A percentile compares a stretch with the other conserved stretches of the same genome.
phyloP scores from a whole-genome alignment of 139 green algal species.

The Auxenochlorella protothecoides region DNA sequence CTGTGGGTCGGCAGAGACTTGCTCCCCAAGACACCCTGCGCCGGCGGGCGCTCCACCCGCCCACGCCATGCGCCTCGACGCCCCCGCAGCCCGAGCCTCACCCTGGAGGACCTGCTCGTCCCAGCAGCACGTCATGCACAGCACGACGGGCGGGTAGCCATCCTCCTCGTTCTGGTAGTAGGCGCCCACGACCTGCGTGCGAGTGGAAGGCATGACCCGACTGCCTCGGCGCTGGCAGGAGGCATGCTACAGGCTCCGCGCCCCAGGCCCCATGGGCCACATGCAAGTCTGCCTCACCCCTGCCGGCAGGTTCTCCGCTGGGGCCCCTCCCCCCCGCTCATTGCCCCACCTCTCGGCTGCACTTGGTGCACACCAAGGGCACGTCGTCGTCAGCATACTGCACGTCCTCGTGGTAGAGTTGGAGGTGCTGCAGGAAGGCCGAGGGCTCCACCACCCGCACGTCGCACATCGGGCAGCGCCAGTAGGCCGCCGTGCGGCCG shows the following conservation, averaged over 20 bases:
- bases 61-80: background rate
- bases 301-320: background rate
- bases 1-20: no score
- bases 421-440: conserved; percentile 17
- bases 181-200: conserved; percentile 14
- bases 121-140: conserved; percentile 24
- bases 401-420: conserved; percentile 21
- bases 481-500: conserved; percentile 11
- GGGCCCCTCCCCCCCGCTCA: background rate
- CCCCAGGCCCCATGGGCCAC: background rate
- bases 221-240: background rate
- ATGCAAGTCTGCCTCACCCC: background rate
- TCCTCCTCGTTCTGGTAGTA: conserved; percentile 22
- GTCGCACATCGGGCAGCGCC: conserved; percentile 26
- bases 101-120: conserved; percentile 14
- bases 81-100: background rate
- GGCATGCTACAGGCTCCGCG: no score
- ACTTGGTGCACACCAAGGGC: conserved; percentile 18
- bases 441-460: conserved; percentile 3
- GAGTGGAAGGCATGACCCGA: background rate
- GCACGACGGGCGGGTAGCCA: conserved; percentile 10
- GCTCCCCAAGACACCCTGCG: no score
- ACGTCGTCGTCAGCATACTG: conserved; percentile 13
- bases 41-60: no score
- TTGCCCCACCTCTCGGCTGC: conserved; percentile 13